Evolutionary conservation across 192 early-diverging fungal genomes (phyloP), one percentile per base, ranked within the genome.

Genomic region (Coemansia furcata): DNA sequence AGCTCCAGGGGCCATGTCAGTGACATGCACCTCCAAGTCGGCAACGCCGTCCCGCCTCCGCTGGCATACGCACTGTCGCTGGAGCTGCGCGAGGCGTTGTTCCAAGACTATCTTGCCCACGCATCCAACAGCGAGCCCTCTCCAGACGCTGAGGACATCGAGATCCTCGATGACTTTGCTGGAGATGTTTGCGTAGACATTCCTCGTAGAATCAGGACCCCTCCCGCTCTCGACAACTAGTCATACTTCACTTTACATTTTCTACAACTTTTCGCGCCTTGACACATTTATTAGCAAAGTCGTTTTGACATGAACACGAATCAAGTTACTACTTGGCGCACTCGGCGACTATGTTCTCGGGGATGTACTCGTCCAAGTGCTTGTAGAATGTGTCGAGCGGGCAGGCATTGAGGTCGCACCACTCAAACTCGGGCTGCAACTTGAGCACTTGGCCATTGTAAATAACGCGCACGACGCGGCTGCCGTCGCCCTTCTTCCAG

Each of bases 1-100:
- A 80, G 74, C 43, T 55, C 76, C 35, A 84, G 74, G 21, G 11
- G 6, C 21, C 26, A 54, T 11, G 50, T 54, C 50, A 54, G 50
- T 11, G 77, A 84, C 26, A 85, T 86, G 84, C 82, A 89, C 59
- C 78, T 82, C 3, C 90, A 91, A 62, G 72, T 91, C 10, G 90
- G 90, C 17, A 91, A 91, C 62, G 90, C 90, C 3, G 89, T 91
- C 14, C 90, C 90, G 15, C 85, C 85, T 26, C 88, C 86, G 1
- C 73, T 91, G 60, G 88, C 90, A 0, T 73, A 67, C 46, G 88
- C 90, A 11, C 62, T 91, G 10, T 85, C 84, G 55, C 65, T 69
- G 26, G 66, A 83, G 63, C 75, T 91, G 19, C 57, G 77, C 15
- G 69, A 85, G 15, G 86, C 86, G 6, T 66, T 88, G 39, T 74